These are phyloP conservation scores for Rugonectria rugulosa DNA, from an alignment of 2,329 filamentous ascomycete species.

Conservation along the genomic window DNA sequence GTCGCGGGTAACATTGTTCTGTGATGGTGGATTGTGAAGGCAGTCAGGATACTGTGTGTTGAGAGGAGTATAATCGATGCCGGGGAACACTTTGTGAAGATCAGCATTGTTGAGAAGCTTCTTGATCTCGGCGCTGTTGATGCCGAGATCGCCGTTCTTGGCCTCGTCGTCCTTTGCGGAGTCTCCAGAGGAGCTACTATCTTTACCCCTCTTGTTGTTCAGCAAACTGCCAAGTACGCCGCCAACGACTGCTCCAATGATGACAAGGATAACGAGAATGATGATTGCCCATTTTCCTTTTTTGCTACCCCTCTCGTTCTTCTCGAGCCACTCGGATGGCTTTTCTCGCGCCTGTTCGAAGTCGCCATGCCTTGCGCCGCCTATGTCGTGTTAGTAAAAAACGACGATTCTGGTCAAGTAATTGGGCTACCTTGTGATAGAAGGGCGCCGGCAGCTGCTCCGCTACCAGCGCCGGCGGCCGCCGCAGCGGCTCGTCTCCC, in stretches of 20 bases:
- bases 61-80: conserved; percentile 93
- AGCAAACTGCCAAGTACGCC: conserved; percentile 79
- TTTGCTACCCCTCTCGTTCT: conserved; percentile 66
- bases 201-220: conserved; percentile 50
- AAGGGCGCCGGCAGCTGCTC: conserved; percentile 50
- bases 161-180: conserved; percentile 67
- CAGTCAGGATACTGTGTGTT: conserved; percentile 92
- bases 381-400: conserved; percentile 18
- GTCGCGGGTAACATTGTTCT: conserved; percentile 94
- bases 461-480: conserved; percentile 56
- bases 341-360: conserved; percentile 63
- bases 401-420: background rate
- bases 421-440: conserved; percentile 41
- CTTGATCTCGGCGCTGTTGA: conserved; percentile 82
- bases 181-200: conserved; percentile 43
- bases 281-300: conserved; percentile 77
- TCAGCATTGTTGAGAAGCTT: conserved; percentile 79
- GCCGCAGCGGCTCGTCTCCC: conserved; percentile 34
- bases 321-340: conserved; percentile 66
- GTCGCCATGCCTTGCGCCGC: conserved; percentile 31
- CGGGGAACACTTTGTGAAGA: conserved; percentile 92
- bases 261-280: conserved; percentile 66
- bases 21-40: conserved; percentile 76
- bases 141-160: conserved; percentile 74
- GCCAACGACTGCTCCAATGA: conserved; percentile 75